Conservation (phyloP, 176 grass and related monocot species). For the Pharus latifolius region DNA sequence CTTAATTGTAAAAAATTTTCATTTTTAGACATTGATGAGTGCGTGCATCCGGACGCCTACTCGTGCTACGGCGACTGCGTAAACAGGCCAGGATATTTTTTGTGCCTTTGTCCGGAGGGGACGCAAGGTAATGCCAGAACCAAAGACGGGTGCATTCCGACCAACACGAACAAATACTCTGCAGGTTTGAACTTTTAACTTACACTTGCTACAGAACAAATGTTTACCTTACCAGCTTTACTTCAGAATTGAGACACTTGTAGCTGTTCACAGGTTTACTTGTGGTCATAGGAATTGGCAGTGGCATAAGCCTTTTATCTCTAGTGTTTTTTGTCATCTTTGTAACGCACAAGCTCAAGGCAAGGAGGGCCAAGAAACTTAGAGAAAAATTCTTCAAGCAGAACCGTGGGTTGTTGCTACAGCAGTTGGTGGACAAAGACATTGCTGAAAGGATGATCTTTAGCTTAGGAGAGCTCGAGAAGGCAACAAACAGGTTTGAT, state of each 20-base stretch:
- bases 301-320: not conserved
- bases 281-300: not conserved
- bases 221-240: too few species aligned
- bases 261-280: not conserved
- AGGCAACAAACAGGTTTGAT: conserved; percentile 26
- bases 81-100: conserved; percentile 3
- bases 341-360: not conserved
- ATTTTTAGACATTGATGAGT: conserved; percentile 26
- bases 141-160: not conserved
- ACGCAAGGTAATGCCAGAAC: not conserved
- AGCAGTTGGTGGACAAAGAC: not conserved
- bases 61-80: conserved; percentile 13
- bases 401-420: not conserved
- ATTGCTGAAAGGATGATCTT: not conserved
- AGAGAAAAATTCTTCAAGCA: not conserved
- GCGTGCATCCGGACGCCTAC: not conserved
- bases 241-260: not conserved
- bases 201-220: too few species aligned
- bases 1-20: too few species aligned
- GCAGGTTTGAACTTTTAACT: too few species aligned
- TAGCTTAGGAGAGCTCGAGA: conserved; percentile 18
- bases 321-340: not conserved
- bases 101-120: conserved; percentile 16
- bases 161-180: not conserved
- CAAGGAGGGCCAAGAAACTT: not conserved